A percentile compares a stretch with the other conserved stretches of the same genome.
phyloP scores from a whole-genome alignment of 768 basidiomycete genomes.

The Candolleomyces eurysporus region DNA sequence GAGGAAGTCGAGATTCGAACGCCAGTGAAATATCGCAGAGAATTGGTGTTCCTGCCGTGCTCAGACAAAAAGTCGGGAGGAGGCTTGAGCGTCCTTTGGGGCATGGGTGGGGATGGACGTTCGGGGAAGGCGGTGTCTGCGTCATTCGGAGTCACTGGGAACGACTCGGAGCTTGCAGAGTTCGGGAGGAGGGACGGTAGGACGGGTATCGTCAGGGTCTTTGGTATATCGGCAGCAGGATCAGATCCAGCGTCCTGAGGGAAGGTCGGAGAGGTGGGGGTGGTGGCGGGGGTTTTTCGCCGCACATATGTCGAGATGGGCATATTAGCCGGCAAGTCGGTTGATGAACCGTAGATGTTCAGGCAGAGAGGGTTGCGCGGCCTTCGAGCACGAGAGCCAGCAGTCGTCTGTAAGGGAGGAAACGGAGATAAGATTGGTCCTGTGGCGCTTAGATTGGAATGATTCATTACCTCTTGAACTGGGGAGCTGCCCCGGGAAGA shows the following conservation, averaged over 20 bases:
- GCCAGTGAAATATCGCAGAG: conserved; percentile 6
- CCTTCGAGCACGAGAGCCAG: conserved; percentile 39
- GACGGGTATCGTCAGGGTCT: conserved; percentile 62
- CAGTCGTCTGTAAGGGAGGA: conserved; percentile 37
- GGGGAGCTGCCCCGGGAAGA: conserved; percentile 6
- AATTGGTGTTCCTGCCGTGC: background rate
- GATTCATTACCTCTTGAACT: conserved; percentile 6
- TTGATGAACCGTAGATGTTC: conserved; percentile 45
- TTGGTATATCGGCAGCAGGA: conserved; percentile 34
- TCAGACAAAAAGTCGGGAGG: background rate
- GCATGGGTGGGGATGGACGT: conserved; percentile 10
- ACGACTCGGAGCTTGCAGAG: conserved; percentile 41
- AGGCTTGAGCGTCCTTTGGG: background rate
- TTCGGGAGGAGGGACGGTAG: conserved; percentile 54
- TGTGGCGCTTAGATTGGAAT: background rate
- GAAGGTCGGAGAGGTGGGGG: conserved; percentile 68
- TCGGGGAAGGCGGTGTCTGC: conserved; percentile 21
- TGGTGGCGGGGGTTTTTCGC: conserved; percentile 72
- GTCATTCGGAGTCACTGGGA: conserved; percentile 39
- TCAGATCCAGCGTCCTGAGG: conserved; percentile 41
- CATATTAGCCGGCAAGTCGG: conserved; percentile 59
- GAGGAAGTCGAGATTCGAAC: conserved; percentile 10
- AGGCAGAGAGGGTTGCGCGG: conserved; percentile 45
- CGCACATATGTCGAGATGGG: conserved; percentile 82
- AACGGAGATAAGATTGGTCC: conserved; percentile 21